Evolutionary conservation across 495 filamentous ascomycete species (phyloP).

Genomic region (Choiromyces venosus): DNA sequence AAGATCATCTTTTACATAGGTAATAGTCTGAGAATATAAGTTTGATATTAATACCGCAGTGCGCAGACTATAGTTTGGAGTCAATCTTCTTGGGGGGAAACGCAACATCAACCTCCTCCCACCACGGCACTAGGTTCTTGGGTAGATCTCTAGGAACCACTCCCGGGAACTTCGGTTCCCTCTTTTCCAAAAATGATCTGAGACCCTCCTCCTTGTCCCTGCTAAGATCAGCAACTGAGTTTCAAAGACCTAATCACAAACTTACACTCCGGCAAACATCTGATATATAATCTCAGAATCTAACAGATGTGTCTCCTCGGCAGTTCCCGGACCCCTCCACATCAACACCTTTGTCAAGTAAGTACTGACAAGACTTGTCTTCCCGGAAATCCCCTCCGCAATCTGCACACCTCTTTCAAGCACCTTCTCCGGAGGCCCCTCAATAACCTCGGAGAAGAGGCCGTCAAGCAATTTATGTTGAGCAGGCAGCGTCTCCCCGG

Average conservation of each 20-base stretch:
- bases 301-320: slow-evolving; percentile 53
- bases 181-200: slow-evolving; percentile 43
- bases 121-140: background rate
- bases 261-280: slow-evolving; percentile 45
- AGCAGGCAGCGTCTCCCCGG: slow-evolving; percentile 35
- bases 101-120: background rate
- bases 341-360: slow-evolving; percentile 53
- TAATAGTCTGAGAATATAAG: background rate
- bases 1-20: background rate
- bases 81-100: background rate
- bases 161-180: background rate
- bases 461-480: slow-evolving; percentile 46
- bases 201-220: slow-evolving; percentile 46
- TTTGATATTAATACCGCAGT: background rate
- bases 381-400: slow-evolving; percentile 51
- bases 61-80: background rate
- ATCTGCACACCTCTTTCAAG: slow-evolving; percentile 51
- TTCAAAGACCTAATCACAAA: background rate
- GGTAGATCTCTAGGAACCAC: background rate
- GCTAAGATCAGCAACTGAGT: no score
- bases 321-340: slow-evolving; percentile 49
- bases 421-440: slow-evolving; percentile 45
- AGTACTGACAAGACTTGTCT: slow-evolving; percentile 50
- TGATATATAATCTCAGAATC: slow-evolving; percentile 51
- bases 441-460: slow-evolving; percentile 50